These are phyloP conservation scores for Physaria fendleri DNA, from an alignment of 345 rosid species.

Conservation along the genomic window DNA sequence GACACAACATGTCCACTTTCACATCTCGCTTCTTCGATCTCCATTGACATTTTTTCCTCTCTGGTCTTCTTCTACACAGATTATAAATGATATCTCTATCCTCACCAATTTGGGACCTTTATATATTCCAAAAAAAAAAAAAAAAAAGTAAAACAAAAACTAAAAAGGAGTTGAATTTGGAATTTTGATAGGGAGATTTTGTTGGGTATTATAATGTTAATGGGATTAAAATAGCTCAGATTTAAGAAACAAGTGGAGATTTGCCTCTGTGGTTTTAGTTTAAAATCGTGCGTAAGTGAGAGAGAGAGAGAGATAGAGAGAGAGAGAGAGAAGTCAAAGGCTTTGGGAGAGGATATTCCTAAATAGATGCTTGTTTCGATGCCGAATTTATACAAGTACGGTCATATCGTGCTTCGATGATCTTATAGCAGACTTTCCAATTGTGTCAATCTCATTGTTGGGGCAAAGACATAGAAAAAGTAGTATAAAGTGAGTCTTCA, in stretches of 20 bases:
- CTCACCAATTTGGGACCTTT: constrained; percentile 5
- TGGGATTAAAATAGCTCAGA: constrained; percentile 9
- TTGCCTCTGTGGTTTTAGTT: background rate
- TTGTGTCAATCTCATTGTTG: background rate
- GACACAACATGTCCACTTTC: constrained; percentile 47
- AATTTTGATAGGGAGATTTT: constrained; percentile 6
- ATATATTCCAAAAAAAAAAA: no score
- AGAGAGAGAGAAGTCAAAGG: constrained; percentile 14
- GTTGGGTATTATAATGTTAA: constrained; percentile 5
- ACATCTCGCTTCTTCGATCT: constrained; percentile 41
- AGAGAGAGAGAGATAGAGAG: no score
- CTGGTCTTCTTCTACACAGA: background rate
- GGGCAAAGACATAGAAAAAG: no score
- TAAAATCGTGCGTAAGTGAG: background rate
- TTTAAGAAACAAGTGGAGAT: constrained; percentile 5
- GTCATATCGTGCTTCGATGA: constrained; percentile 29
- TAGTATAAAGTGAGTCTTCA: no score
- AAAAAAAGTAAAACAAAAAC: constrained; percentile 7
- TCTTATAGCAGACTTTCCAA: background rate
- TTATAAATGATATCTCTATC: background rate
- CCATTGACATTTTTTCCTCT: background rate
- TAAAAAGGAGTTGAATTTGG: constrained; percentile 25
- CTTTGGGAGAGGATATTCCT: constrained; percentile 21
- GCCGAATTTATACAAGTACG: background rate
- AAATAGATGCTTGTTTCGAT: constrained; percentile 11